phyloP scores from a whole-genome alignment of 805 yeast genomes.

The Saturnispora sanitii region DNA sequence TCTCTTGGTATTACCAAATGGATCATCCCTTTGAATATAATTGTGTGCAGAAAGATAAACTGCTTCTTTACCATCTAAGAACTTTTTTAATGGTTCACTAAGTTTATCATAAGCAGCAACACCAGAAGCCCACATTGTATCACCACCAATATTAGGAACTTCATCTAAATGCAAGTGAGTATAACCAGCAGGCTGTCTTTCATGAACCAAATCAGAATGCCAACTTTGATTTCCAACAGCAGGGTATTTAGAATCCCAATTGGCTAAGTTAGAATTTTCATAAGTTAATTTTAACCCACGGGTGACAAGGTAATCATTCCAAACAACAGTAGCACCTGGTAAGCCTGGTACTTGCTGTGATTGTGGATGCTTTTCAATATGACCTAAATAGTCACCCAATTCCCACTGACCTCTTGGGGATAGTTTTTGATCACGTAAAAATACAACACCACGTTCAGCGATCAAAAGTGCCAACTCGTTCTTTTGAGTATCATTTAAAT shows the following conservation, averaged over 20 bases:
- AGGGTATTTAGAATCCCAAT: conserved; percentile 13
- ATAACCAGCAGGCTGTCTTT: conserved; percentile 46
- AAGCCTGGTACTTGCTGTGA: conserved; percentile 29
- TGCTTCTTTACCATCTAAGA: conserved; percentile 44
- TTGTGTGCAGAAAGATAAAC: conserved; percentile 32
- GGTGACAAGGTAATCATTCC: conserved; percentile 30
- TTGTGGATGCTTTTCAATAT: conserved; percentile 32
- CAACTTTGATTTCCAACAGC: conserved; percentile 27
- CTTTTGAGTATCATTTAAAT: conserved; percentile 33
- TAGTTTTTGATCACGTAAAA: conserved; percentile 39
- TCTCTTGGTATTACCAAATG: conserved; percentile 35
- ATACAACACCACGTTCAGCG: conserved; percentile 41
- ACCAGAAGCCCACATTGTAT: conserved; percentile 47
- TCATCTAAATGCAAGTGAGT: conserved; percentile 45
- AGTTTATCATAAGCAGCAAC: conserved; percentile 48
- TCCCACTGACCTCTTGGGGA: conserved; percentile 34
- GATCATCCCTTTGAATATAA: conserved; percentile 32
- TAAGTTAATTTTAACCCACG: conserved; percentile 17
- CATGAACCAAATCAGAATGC: conserved; percentile 46
- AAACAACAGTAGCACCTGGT: conserved; percentile 32
- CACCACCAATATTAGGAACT: conserved; percentile 44
- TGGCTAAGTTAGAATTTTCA: conserved; percentile 14
- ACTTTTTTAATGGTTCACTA: conserved; percentile 39
- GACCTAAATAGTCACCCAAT: conserved; percentile 37
- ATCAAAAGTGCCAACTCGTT: conserved; percentile 39